phyloP scores from a whole-genome alignment of 805 yeast genomes.

The Suhomyces faveliae region DNA sequence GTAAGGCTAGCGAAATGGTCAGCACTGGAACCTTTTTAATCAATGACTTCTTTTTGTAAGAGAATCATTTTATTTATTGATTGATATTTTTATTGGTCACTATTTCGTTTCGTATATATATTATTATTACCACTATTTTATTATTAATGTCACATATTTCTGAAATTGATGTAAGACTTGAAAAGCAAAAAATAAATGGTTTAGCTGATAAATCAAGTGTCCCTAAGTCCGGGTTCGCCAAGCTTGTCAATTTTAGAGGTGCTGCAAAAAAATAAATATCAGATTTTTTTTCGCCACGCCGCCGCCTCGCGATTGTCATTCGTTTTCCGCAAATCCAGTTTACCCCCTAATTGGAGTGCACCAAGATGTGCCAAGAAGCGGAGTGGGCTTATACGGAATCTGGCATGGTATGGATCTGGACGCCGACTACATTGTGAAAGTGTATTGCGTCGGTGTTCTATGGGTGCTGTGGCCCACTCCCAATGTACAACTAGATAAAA shows the following conservation, averaged over 20 bases:
- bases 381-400: not conserved
- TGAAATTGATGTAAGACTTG: not conserved
- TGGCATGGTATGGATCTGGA: not conserved
- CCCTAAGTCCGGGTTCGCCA: too few relatives aligned
- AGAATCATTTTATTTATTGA: not conserved
- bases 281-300: not conserved
- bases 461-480: too few relatives aligned
- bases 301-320: not conserved
- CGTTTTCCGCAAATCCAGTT: too few relatives aligned
- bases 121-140: not conserved
- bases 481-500: too few relatives aligned
- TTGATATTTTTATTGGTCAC: not conserved
- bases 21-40: slow-evolving; percentile 41
- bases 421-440: too few relatives aligned
- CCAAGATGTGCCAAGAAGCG: not conserved
- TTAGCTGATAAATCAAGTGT: too few relatives aligned
- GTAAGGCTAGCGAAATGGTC: slow-evolving; percentile 46
- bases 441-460: too few relatives aligned
- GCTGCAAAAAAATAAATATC: not conserved
- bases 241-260: not conserved
- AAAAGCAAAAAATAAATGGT: too few relatives aligned
- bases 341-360: not conserved
- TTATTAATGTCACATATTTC: not conserved
- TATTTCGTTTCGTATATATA: not conserved
- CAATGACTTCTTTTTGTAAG: slow-evolving; percentile 42